Evolutionary conservation across 1,284 basidiomycete species (phyloP).

Genomic region (Marasmius sp.): DNA sequence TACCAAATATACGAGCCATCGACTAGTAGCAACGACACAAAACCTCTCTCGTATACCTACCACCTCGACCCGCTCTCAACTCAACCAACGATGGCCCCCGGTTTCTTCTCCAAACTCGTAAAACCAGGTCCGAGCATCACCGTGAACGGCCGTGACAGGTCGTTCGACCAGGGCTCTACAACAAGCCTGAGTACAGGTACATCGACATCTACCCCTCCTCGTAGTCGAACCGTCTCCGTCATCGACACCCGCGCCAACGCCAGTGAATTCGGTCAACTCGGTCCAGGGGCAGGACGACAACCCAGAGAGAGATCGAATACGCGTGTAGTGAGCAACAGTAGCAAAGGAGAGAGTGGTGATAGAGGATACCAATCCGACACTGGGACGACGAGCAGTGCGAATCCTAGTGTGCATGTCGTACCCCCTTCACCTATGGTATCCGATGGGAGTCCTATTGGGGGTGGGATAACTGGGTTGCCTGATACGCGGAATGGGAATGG

Average conservation of each 20-base stretch:
- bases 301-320: neutral
- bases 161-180: neutral
- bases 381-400: neutral
- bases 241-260: neutral
- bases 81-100: neutral
- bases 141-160: neutral
- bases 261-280: neutral
- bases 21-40: too few relatives aligned
- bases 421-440: neutral
- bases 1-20: too few relatives aligned
- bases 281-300: neutral
- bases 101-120: constrained; percentile 1
- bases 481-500: neutral
- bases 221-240: neutral
- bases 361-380: neutral
- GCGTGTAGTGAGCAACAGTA: neutral
- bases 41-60: too few relatives aligned
- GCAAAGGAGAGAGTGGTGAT: neutral
- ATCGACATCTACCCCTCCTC: neutral
- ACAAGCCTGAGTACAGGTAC: neutral
- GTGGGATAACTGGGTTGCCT: neutral
- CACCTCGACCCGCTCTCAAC: too few relatives aligned
- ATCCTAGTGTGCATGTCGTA: neutral
- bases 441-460: neutral
- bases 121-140: neutral